Evolutionary conservation across 768 basidiomycete genomes (phyloP).

Genomic region (Leccinum variicolor): DNA sequence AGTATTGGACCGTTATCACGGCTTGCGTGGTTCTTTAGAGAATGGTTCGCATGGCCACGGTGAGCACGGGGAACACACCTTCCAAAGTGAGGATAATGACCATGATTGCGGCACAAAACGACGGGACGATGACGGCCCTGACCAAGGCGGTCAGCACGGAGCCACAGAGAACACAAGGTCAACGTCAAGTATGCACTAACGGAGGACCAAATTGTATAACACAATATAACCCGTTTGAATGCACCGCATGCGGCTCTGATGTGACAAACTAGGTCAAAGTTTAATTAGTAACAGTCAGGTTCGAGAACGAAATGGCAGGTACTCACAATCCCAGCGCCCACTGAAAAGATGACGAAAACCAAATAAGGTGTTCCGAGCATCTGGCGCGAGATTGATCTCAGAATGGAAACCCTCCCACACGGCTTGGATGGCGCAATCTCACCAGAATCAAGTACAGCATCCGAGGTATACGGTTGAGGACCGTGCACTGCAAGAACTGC

Average conservation of each 20-base stretch:
- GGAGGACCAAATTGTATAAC: conserved; percentile 30
- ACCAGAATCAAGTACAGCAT: conserved; percentile 26
- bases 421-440: conserved; percentile 1
- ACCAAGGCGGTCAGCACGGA: conserved; percentile 12
- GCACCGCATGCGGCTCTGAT: conserved; percentile 14
- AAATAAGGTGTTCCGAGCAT: conserved; percentile 38
- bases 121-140: conserved; percentile 36
- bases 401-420: neutral
- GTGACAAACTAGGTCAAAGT: conserved; percentile 16
- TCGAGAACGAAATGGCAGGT: conserved; percentile 6
- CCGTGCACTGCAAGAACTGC: conserved; percentile 19
- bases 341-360: conserved; percentile 40
- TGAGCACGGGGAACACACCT: conserved; percentile 29
- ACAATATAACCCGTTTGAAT: conserved; percentile 51
- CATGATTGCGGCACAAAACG: conserved; percentile 42
- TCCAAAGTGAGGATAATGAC: conserved; percentile 43
- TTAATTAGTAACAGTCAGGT: conserved; percentile 12
- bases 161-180: conserved; percentile 2
- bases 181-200: conserved; percentile 31
- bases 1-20: conserved; percentile 42
- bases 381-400: conserved; percentile 25
- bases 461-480: conserved; percentile 22
- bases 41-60: neutral
- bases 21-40: conserved; percentile 28
- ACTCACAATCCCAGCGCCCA: conserved; percentile 38